Evolutionary conservation across 2,329 filamentous ascomycete genomes (phyloP).

Genomic region (Polychaeton citri): DNA sequence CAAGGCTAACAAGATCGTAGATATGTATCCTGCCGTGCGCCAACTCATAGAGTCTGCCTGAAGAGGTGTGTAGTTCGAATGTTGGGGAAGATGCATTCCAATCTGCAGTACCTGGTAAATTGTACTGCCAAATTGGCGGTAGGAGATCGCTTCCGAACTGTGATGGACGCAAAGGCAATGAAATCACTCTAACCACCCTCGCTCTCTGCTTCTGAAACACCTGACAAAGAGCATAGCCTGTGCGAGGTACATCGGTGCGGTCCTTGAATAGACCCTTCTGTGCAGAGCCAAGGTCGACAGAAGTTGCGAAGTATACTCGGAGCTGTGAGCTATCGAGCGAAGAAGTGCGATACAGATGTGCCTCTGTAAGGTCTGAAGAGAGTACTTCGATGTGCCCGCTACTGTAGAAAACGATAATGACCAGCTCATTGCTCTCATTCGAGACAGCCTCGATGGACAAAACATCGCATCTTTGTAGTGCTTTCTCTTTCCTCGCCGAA

Average conservation of each 20-base stretch:
- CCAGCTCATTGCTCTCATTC: background rate
- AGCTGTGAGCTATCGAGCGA: background rate
- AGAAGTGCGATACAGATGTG: background rate
- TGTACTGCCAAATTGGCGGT: slow-evolving; percentile 21
- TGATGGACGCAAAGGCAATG: background rate
- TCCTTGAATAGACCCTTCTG: slow-evolving; percentile 30
- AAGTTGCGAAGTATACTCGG: slow-evolving; percentile 9
- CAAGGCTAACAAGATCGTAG: slow-evolving; percentile 50
- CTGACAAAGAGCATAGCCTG: background rate
- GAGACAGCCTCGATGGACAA: slow-evolving; percentile 9
- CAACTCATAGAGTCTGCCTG: slow-evolving; percentile 51
- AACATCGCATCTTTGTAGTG: slow-evolving; percentile 19
- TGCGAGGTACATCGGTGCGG: slow-evolving; percentile 27
- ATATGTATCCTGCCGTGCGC: slow-evolving; percentile 40
- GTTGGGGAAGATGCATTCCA: no score
- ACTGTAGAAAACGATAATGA: slow-evolving; percentile 16
- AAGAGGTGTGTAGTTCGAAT: slow-evolving; percentile 37
- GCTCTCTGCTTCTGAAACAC: background rate
- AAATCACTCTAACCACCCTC: background rate
- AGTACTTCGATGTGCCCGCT: slow-evolving; percentile 14
- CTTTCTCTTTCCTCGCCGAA: slow-evolving; percentile 14
- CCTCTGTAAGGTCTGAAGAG: background rate
- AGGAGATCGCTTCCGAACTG: slow-evolving; percentile 1
- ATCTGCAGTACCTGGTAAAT: no score
- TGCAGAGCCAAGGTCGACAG: slow-evolving; percentile 23